Evolutionary conservation across 2,329 filamentous ascomycete genomes (phyloP).

Genomic region (Penicillium sp.): DNA sequence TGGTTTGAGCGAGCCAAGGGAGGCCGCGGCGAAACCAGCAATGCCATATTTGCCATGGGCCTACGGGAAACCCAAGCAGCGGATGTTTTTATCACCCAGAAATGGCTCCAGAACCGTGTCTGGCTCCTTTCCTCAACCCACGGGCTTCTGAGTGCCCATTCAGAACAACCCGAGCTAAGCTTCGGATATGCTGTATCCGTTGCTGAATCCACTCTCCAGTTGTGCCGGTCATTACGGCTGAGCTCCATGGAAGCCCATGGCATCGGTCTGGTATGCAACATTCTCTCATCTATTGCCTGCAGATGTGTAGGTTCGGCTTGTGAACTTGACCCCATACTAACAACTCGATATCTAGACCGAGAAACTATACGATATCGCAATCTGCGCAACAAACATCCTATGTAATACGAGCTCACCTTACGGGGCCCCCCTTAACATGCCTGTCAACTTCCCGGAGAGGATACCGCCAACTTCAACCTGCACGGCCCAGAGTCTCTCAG

Average conservation of each 20-base stretch:
- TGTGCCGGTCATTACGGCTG: constrained; percentile 34
- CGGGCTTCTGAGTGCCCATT: constrained; percentile 34
- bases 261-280: constrained; percentile 35
- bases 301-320: neutral
- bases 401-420: constrained; percentile 27
- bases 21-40: constrained; percentile 17
- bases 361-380: constrained; percentile 42
- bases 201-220: constrained; percentile 35
- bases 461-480: constrained; percentile 12
- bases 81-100: constrained; percentile 44
- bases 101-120: constrained; percentile 45
- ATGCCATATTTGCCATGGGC: constrained; percentile 26
- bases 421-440: constrained; percentile 11
- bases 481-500: constrained; percentile 24
- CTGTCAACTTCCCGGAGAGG: constrained; percentile 13
- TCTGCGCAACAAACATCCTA: constrained; percentile 31
- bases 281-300: neutral
- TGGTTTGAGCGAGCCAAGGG: constrained; percentile 37
- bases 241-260: constrained; percentile 46
- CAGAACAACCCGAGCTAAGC: constrained; percentile 38
- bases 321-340: neutral
- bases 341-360: constrained; percentile 28
- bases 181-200: constrained; percentile 39
- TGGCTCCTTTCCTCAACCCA: constrained; percentile 45
- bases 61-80: constrained; percentile 42